A percentile compares a stretch with the other conserved stretches of the same genome.
Conservation (phyloP, 139 green algal species). For the Chlorella sp. region DNA sequence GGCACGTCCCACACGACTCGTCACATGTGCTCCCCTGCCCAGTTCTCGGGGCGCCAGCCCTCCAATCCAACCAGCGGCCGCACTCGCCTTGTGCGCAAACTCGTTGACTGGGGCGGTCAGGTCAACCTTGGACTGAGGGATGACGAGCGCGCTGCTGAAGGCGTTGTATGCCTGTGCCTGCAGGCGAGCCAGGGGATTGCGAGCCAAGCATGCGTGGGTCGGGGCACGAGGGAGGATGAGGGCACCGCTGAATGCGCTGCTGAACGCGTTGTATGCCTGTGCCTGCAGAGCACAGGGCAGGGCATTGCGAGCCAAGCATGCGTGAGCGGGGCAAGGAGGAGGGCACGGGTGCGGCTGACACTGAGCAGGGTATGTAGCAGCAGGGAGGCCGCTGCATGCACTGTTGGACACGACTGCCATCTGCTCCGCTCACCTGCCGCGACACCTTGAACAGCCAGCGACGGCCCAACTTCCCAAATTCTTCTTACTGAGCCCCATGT, state of each 20-base stretch:
- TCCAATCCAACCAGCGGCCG: too few species aligned
- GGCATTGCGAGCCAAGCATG: slow-evolving; percentile 30
- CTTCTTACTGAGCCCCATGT: neutral
- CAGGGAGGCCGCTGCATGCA: slow-evolving; percentile 11
- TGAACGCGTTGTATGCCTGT: slow-evolving; percentile 20
- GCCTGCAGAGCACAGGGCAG: slow-evolving; percentile 1
- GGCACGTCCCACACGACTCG: too few species aligned
- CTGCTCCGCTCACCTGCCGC: too few species aligned
- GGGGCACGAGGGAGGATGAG: neutral
- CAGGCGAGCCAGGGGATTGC: slow-evolving; percentile 35
- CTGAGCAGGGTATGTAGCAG: too few species aligned
- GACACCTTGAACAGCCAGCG: slow-evolving; percentile 8
- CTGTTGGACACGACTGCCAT: too few species aligned
- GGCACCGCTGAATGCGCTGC: too few species aligned
- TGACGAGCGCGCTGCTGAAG: slow-evolving; percentile 39
- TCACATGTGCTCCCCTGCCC: too few species aligned
- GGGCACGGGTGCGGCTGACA: too few species aligned
- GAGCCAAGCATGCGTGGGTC: neutral
- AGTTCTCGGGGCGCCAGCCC: too few species aligned
- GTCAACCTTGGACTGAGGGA: slow-evolving; percentile 62
- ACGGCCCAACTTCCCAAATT: neutral
- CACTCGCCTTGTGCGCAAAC: slow-evolving; percentile 56
- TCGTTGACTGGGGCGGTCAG: slow-evolving; percentile 76
- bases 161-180: slow-evolving; percentile 32
- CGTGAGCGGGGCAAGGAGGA: neutral